Base-by-base conservation (phyloP, 2,329 filamentous ascomycete species). In the Exophiala mesophila region DNA sequence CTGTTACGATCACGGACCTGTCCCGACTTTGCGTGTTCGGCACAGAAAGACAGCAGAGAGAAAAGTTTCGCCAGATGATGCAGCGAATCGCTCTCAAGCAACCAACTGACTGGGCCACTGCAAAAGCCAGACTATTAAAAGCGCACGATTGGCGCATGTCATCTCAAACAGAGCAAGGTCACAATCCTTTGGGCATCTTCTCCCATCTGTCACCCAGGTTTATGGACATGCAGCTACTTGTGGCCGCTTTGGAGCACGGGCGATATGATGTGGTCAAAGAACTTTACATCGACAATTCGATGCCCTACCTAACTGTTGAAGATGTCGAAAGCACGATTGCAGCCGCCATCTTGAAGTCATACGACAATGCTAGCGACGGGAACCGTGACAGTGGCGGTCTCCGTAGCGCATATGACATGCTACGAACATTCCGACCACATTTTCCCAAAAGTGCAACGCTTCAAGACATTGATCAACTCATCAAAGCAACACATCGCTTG, bases 291-390 rank as follows among this genome's bases (percentile, higher is more conserved):
- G 44, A 51, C n/a, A 45, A 56, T 15, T 46, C 44, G 2, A 50
- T 60, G 6, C 51, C 58, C 5, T 63, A 67, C 12, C 58, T 78
- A 8, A 58, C 62, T n/a, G 47, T 55, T 5, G 53, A 61, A 0
- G 69, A 71, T 19, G 67, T 78, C 5, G 76, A 82, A 60, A 57
- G 64, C 17, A 67, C 73, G 10, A 66, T 80, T 12, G 60, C 76
- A 10, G 66, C 66, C 6, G 66, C 72, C 26, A 72, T 75, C 13
- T 71, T 78, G 60, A 61, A 72, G 17, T 66, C 71, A 15, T 83
- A 82, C 56, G 79, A 83, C 56, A 79, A 78, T 50, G 78, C 79
- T 15, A 82, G 73, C 57, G 83, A 82, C 54, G 79, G 79, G 20
- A 83, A 82, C 55, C 69, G 70, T 49, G 78, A 71, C 13, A 69